Percentiles rank a stretch among this genome's conserved stretches.
phyloP scores from a whole-genome alignment of 441 rosid species.

The Mallotus japonicus region DNA sequence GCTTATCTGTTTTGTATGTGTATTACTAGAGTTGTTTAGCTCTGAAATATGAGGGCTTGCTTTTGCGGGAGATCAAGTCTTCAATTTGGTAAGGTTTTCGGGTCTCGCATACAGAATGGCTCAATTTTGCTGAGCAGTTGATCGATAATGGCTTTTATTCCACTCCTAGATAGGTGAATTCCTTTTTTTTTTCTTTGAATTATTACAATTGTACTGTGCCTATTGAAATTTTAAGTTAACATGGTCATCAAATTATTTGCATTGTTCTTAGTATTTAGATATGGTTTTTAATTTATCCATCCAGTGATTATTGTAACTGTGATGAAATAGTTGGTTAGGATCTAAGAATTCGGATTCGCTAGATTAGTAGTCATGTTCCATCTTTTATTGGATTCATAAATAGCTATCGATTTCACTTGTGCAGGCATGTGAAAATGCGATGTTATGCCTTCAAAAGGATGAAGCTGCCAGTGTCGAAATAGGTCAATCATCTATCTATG shows the following conservation, averaged over 20 bases:
- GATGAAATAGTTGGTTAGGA: no score
- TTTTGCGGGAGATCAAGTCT: slow-evolving; percentile 52
- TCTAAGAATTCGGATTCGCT: no score
- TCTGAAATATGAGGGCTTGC: slow-evolving; percentile 66
- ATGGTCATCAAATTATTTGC: no score
- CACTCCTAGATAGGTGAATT: slow-evolving; percentile 51
- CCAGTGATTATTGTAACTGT: no score
- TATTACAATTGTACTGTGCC: no score
- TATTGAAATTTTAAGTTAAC: no score
- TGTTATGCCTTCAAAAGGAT: slow-evolving; percentile 36
- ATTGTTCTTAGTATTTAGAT: no score
- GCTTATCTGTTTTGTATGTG: background rate
- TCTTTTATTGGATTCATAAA: background rate
- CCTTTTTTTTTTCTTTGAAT: no score
- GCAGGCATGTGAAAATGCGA: slow-evolving; percentile 60
- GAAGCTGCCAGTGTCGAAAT: slow-evolving; percentile 20
- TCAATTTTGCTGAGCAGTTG: slow-evolving; percentile 51
- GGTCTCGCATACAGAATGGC: slow-evolving; percentile 64
- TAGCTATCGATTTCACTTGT: slow-evolving; percentile 13
- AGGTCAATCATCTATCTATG: background rate
- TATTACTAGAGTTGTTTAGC: slow-evolving; percentile 61
- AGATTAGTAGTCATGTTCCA: background rate
- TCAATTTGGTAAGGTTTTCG: slow-evolving; percentile 38
- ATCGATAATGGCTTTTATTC: slow-evolving; percentile 50
- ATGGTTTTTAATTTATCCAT: no score